Percentiles rank a stretch among this genome's conserved stretches.
Evolutionary conservation across 2,329 filamentous ascomycete species (phyloP).

Genomic region (Pyricularia pennisetigena): DNA sequence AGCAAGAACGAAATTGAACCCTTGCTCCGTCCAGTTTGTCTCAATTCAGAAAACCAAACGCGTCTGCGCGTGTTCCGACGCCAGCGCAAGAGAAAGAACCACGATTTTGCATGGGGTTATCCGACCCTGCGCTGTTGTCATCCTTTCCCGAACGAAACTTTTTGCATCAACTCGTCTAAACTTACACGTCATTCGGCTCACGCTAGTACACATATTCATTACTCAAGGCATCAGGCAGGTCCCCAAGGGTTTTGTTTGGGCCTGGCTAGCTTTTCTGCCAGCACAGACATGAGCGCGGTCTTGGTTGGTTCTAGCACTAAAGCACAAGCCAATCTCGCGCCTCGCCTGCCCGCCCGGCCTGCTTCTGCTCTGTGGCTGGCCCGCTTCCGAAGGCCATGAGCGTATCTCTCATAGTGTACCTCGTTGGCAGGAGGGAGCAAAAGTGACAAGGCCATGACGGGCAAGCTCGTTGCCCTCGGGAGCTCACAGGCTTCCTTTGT

Average conservation of each 20-base stretch:
- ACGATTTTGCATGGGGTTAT: background rate
- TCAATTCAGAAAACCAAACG: background rate
- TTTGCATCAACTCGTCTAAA: background rate
- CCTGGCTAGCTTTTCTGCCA: background rate
- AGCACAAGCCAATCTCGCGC: background rate
- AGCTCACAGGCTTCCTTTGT: background rate
- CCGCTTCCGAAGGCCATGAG: background rate
- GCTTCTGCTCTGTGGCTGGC: background rate
- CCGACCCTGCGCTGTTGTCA: background rate
- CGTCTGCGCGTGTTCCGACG: background rate
- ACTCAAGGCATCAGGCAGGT: background rate
- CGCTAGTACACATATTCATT: background rate
- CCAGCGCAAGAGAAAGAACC: background rate
- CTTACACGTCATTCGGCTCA: background rate
- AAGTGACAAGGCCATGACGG: background rate
- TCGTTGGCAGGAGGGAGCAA: background rate
- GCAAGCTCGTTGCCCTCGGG: background rate
- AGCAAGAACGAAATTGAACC: background rate
- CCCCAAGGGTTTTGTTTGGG: background rate
- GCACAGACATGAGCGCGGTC: background rate
- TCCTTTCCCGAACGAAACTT: background rate
- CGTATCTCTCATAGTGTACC: background rate
- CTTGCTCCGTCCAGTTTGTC: background rate
- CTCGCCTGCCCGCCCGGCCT: background rate
- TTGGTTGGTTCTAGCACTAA: background rate